phyloP scores from a whole-genome alignment of 768 basidiomycete species.

The Strobilomyces echinocephalus region DNA sequence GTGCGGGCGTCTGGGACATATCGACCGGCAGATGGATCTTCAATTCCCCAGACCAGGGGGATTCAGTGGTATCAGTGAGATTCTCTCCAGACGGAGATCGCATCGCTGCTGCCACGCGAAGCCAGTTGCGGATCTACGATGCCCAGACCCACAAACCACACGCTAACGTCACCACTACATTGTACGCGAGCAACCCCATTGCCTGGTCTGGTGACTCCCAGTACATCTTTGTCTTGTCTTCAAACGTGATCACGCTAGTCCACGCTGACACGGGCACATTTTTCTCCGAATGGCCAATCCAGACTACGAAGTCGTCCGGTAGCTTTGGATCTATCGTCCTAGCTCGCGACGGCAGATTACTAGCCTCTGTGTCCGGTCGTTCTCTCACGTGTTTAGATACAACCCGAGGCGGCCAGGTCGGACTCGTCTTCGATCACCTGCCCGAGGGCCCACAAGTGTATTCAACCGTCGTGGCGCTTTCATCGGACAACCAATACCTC shows the following conservation, averaged over 20 bases:
- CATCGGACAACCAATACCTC: background rate
- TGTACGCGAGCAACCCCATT: background rate
- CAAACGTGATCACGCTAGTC: background rate
- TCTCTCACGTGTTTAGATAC: background rate
- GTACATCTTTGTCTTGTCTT: background rate
- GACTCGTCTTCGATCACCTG: background rate
- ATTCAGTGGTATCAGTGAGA: background rate
- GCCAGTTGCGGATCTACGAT: background rate
- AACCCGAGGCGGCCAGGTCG: background rate
- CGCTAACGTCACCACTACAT: background rate
- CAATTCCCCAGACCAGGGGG: too few species aligned
- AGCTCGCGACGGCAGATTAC: background rate
- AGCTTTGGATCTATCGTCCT: background rate
- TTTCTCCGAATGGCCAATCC: background rate
- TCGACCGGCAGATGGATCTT: background rate
- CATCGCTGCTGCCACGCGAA: background rate
- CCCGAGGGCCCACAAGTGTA: background rate
- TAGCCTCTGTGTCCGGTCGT: background rate
- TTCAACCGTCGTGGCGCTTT: background rate
- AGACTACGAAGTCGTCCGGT: background rate
- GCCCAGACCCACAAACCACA: background rate
- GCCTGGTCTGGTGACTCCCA: background rate
- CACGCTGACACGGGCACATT: background rate
- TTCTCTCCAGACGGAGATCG: background rate
- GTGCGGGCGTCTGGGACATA: background rate